Evolutionary conservation across 257 asterid species (phyloP).

Genomic region (Rehmannia glutinosa): DNA sequence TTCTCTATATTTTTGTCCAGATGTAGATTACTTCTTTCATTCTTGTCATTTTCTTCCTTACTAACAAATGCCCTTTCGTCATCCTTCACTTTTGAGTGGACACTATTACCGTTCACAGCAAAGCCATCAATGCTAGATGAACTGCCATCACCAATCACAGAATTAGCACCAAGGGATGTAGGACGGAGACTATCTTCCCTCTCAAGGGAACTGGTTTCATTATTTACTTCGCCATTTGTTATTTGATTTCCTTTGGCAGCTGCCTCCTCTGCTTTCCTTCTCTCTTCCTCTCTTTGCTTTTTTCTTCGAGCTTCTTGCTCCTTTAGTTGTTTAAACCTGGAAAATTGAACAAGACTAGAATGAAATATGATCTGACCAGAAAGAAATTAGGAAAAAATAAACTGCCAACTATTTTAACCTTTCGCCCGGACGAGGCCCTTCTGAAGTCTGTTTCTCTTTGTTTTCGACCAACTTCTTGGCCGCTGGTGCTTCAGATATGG

Average conservation of each 20-base stretch:
- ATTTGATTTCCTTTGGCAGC: conserved; percentile 26
- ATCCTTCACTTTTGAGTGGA: conserved; percentile 31
- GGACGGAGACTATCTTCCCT: conserved; percentile 20
- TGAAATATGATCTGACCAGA: neutral
- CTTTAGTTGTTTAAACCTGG: conserved; percentile 84
- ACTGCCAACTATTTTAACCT: conserved; percentile 43
- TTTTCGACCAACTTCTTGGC: conserved; percentile 28
- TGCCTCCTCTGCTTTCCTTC: conserved; percentile 45
- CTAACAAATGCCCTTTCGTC: conserved; percentile 20
- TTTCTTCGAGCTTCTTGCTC: conserved; percentile 79
- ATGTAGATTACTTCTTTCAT: conserved; percentile 29
- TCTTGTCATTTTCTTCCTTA: conserved; percentile 20
- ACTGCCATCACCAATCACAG: conserved; percentile 9
- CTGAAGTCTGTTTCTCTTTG: conserved; percentile 44
- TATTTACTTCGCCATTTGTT: conserved; percentile 27
- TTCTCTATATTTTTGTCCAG: conserved; percentile 35
- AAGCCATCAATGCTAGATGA: conserved; percentile 27
- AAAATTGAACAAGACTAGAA: conserved; percentile 14
- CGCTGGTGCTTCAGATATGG: conserved; percentile 45
- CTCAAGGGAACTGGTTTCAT: conserved; percentile 25
- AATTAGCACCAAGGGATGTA: conserved; percentile 4
- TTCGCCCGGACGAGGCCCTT: conserved; percentile 82
- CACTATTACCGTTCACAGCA: conserved; percentile 41
- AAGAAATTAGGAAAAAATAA: neutral
- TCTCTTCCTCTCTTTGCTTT: conserved; percentile 68